A percentile compares a stretch with the other conserved stretches of the same genome.
phyloP scores from a whole-genome alignment of 345 rosid species.

The Hevea brasiliensis region DNA sequence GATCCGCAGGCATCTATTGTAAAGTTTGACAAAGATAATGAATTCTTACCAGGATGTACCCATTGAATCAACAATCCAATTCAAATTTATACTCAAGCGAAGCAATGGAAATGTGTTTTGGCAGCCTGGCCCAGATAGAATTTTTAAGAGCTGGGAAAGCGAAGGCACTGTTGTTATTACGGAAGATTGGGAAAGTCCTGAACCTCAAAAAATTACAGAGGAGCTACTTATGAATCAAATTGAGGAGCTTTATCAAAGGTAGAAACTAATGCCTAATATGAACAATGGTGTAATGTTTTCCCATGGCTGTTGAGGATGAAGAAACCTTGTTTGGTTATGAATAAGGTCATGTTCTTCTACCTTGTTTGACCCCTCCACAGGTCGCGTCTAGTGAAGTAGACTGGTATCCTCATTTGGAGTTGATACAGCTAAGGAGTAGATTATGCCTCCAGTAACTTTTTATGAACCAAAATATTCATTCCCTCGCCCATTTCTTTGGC shows the following conservation, averaged over 20 bases:
- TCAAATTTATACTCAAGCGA: slow-evolving; percentile 31
- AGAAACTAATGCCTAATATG: background rate
- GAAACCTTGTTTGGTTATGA: no score
- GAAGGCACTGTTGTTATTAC: slow-evolving; percentile 14
- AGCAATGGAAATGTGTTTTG: slow-evolving; percentile 26
- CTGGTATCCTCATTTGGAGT: slow-evolving; percentile 6
- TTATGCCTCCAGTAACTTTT: slow-evolving; percentile 6
- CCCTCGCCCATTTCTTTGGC: background rate
- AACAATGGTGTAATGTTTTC: slow-evolving; percentile 1
- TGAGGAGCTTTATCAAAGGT: slow-evolving; percentile 13
- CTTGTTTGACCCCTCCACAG: slow-evolving; percentile 17
- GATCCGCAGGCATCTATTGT: background rate
- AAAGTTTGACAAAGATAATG: background rate
- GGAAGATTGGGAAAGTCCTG: slow-evolving; percentile 40
- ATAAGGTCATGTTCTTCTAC: slow-evolving; percentile 20
- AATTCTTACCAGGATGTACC: slow-evolving; percentile 27
- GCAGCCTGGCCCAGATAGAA: slow-evolving; percentile 41
- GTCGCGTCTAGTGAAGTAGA: slow-evolving; percentile 4
- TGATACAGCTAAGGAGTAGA: slow-evolving; percentile 8
- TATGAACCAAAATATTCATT: background rate
- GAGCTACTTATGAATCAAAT: slow-evolving; percentile 10
- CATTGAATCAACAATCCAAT: slow-evolving; percentile 23
- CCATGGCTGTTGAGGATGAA: no score
- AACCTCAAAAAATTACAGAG: slow-evolving; percentile 24
- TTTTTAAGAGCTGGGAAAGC: slow-evolving; percentile 36